Evolutionary conservation across 2,329 filamentous ascomycete species (phyloP).

Genomic region (Phyllosticta capitalensis): DNA sequence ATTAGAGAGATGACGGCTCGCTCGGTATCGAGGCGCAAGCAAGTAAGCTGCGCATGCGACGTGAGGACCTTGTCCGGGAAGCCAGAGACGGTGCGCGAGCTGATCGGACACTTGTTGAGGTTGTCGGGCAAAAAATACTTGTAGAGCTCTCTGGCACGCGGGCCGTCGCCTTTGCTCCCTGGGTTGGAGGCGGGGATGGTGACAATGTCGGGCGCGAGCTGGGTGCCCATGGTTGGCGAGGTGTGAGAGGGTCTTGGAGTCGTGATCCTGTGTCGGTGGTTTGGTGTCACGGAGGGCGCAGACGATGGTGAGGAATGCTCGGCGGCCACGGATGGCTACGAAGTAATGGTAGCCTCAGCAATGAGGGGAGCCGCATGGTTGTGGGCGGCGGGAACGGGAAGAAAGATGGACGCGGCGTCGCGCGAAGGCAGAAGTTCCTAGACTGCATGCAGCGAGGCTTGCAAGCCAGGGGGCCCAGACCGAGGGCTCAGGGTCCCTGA

Average conservation of each 20-base stretch:
- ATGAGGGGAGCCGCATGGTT: neutral
- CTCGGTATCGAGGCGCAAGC: slow-evolving; percentile 26
- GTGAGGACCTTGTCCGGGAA: slow-evolving; percentile 24
- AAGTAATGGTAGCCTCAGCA: neutral
- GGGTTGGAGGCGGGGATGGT: neutral
- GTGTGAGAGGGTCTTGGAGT: neutral
- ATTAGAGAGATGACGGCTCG: slow-evolving; percentile 36
- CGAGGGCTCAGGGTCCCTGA: slow-evolving; percentile 16
- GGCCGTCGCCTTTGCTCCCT: slow-evolving; percentile 5
- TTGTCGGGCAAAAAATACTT: slow-evolving; percentile 20
- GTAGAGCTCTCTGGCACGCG: slow-evolving; percentile 21
- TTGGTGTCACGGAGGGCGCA: neutral
- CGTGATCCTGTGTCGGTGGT: neutral
- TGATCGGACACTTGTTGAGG: neutral
- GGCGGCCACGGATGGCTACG: neutral
- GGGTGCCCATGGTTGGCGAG: neutral
- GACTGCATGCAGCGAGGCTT: neutral
- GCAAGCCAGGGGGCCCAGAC: neutral
- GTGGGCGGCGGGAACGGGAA: neutral
- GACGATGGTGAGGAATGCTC: neutral
- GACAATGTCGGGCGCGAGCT: neutral
- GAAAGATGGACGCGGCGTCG: neutral
- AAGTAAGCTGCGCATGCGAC: slow-evolving; percentile 27
- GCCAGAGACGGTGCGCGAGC: neutral
- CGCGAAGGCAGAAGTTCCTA: neutral